Evolutionary conservation across 2,329 filamentous ascomycete species (phyloP).

Genomic region (Fusarium dimerum): DNA sequence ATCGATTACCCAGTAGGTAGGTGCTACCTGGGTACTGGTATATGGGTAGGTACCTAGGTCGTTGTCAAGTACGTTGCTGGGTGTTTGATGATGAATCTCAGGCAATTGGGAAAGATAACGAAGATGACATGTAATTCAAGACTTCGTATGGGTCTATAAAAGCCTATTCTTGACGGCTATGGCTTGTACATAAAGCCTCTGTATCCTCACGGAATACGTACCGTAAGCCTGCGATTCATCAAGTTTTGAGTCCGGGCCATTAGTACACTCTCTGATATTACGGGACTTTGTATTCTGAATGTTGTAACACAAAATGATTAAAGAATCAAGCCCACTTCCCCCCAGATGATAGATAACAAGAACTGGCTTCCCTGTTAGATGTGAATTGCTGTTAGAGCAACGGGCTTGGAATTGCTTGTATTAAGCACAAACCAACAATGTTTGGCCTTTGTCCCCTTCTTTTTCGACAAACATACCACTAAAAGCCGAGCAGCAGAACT

Average conservation of each 20-base stretch:
- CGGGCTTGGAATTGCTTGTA: too few species aligned
- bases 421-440: too few species aligned
- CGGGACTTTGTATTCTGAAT: background rate
- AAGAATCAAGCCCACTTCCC: background rate
- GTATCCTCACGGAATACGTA: background rate
- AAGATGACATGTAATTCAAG: background rate
- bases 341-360: background rate
- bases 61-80: too few species aligned
- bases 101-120: background rate
- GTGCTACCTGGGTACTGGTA: too few species aligned
- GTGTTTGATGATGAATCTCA: background rate
- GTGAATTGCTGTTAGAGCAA: too few species aligned
- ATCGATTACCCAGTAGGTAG: too few species aligned
- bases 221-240: background rate
- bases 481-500: background rate
- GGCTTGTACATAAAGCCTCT: background rate
- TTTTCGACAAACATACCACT: background rate
- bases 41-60: too few species aligned
- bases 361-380: background rate
- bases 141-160: background rate
- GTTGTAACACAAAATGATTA: background rate
- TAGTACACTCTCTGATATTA: background rate
- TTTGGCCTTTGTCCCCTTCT: background rate
- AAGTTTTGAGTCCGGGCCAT: background rate
- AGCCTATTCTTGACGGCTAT: background rate